A percentile compares a stretch with the other conserved stretches of the same genome.
phyloP scores from a whole-genome alignment of 805 yeast species.

The Wickerhamomyces chaumierensis region DNA sequence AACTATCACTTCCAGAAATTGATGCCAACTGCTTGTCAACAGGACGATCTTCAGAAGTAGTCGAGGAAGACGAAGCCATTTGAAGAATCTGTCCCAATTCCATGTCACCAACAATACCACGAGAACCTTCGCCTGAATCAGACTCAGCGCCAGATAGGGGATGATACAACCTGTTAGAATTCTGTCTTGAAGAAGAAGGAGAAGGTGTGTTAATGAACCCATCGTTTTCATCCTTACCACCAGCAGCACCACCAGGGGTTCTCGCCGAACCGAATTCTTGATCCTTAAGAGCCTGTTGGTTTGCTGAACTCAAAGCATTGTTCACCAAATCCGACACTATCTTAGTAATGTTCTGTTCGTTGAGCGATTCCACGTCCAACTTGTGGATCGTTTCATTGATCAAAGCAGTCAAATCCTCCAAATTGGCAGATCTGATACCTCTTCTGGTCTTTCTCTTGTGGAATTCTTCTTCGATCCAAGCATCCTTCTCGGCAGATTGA shows the following conservation, averaged over 20 bases:
- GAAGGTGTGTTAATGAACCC: not conserved
- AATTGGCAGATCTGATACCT: constrained; percentile 28
- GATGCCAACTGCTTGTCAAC: no score
- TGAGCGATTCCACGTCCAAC: constrained; percentile 37
- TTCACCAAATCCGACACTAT: constrained; percentile 17
- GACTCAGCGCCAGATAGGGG: no score
- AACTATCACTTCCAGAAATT: no score
- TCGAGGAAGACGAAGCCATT: not conserved
- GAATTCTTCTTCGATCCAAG: constrained; percentile 74
- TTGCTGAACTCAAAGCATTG: constrained; percentile 6
- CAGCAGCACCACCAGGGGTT: not conserved
- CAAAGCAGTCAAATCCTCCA: constrained; percentile 18
- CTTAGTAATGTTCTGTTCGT: constrained; percentile 19
- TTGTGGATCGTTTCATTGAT: constrained; percentile 21
- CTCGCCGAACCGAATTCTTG: not conserved
- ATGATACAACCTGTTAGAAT: not conserved
- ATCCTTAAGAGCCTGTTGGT: not conserved
- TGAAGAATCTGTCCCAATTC: not conserved
- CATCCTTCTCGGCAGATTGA: constrained; percentile 39
- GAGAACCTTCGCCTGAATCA: not conserved
- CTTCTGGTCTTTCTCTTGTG: constrained; percentile 52
- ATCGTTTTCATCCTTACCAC: not conserved
- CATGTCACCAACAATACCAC: not conserved
- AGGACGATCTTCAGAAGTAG: not conserved
- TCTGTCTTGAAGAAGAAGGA: not conserved